Evolutionary conservation across 805 yeast species (phyloP), one percentile per base, ranked within the genome.

Genomic region (Candida pini): DNA sequence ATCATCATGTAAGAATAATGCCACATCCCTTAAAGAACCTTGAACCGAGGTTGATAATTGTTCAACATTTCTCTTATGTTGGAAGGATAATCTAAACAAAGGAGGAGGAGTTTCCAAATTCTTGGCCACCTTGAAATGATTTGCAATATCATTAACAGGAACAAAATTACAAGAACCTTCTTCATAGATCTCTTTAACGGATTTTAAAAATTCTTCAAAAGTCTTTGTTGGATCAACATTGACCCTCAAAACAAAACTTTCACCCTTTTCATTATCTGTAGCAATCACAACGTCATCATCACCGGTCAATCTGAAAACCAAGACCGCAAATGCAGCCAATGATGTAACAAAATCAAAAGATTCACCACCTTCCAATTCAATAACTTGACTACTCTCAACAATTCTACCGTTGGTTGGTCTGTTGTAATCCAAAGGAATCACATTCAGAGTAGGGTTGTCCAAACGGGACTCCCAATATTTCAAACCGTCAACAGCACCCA

Each of bases 251-350:
- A 85, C 78, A 44, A 78, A 73, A 18, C 76, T 76, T 33, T 64
- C 61, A 26, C 62, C 50, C 5, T 58, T 58, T 3, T 60, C 47
- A 18, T 71, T 58, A 46, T 81, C 77, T 0, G 88, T 78, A n/a
- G 89, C 88, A 41, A 90, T 63, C n/a, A 82, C 79, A 33, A 92
- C 79, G 50, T 90, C 97, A 45, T 90, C 97, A 56, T 90, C 97
- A 17, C 97, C 97, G 2, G 96, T 82, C 30, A 86, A 65, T 53
- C 97, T 70, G 59, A 73, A 81, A 25, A 86, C 69, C 38, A 90
- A 68, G 1, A 81, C 76, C 17, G 81, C 75, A 62, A 79, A 84
- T 1, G 73, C 73, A 13, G 95, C 65, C 41, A 86, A 65, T 0
- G 79, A 78, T 12, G 73, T 58, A 8, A 65, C 52, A 55, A 81